These are phyloP conservation scores for Miamiensis avidus DNA, from an alignment of 169 alveolate genomes.

Conservation along the genomic window DNA sequence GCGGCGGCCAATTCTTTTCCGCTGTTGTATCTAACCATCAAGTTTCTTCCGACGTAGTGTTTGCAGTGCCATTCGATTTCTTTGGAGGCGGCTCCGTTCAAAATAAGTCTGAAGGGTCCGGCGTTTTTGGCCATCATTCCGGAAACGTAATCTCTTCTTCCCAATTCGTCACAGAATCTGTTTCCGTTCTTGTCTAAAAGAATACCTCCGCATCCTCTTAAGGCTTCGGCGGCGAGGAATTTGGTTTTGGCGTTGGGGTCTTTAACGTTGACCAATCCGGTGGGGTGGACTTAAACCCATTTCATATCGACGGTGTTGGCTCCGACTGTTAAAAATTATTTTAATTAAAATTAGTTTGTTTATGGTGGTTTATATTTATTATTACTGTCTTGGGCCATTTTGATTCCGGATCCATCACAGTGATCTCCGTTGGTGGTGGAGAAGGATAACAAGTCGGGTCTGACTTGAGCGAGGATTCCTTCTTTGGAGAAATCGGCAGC, in stretches of 20 bases:
- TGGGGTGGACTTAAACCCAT: constrained; percentile 69
- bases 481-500: constrained; percentile 61
- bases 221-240: constrained; percentile 73
- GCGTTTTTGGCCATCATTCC: constrained; percentile 63
- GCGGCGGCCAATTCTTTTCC: background rate
- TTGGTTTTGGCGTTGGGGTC: constrained; percentile 61
- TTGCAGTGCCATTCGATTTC: constrained; percentile 38
- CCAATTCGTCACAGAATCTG: constrained; percentile 76
- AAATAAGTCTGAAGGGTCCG: constrained; percentile 54
- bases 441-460: constrained; percentile 33
- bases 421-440: constrained; percentile 45
- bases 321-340: constrained; percentile 23
- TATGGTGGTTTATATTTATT: no score
- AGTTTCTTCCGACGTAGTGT: constrained; percentile 12
- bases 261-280: constrained; percentile 64
- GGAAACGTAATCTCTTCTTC: constrained; percentile 65
- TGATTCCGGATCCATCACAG: constrained; percentile 56
- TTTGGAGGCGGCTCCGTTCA: constrained; percentile 40
- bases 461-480: constrained; percentile 49
- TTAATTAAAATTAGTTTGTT: no score
- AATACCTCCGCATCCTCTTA: constrained; percentile 73
- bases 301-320: constrained; percentile 59
- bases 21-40: background rate
- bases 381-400: constrained; percentile 54
- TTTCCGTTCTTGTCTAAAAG: constrained; percentile 63